Evolutionary conservation across 2,329 filamentous ascomycete genomes (phyloP).

Genomic region (Scedosporium aurantiacum): DNA sequence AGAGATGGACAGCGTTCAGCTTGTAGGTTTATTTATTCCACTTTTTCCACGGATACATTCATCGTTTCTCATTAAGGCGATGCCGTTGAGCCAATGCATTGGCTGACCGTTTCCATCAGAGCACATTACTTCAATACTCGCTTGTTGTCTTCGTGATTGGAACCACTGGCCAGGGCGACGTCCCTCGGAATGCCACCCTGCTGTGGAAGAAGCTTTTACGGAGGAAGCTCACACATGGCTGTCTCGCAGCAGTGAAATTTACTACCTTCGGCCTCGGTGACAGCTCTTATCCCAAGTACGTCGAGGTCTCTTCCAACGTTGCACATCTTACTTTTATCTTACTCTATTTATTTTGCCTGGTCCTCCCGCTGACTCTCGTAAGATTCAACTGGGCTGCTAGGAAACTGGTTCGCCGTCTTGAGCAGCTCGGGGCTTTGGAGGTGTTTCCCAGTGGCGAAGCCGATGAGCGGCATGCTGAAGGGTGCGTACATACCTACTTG

Average conservation of each 20-base stretch:
- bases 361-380: conserved; percentile 56
- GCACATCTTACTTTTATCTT: conserved; percentile 73
- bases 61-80: background rate
- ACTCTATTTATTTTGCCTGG: conserved; percentile 51
- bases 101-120: conserved; percentile 24
- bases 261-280: conserved; percentile 87
- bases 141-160: conserved; percentile 74
- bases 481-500: conserved; percentile 39
- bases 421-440: conserved; percentile 70
- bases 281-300: conserved; percentile 82
- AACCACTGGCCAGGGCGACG: conserved; percentile 88
- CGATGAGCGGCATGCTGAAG: conserved; percentile 88
- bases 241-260: conserved; percentile 59
- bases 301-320: conserved; percentile 54
- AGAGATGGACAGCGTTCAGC: conserved; percentile 64
- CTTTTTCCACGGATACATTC: background rate
- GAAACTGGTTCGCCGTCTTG: conserved; percentile 73
- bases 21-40: conserved; percentile 43
- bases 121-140: conserved; percentile 34
- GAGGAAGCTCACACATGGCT: conserved; percentile 62
- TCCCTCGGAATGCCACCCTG: conserved; percentile 68
- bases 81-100: background rate
- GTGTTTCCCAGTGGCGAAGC: conserved; percentile 74
- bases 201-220: conserved; percentile 83
- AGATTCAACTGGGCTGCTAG: conserved; percentile 90